Evolutionary conservation across 345 rosid genomes (phyloP).

Genomic region (Alliaria petiolata): DNA sequence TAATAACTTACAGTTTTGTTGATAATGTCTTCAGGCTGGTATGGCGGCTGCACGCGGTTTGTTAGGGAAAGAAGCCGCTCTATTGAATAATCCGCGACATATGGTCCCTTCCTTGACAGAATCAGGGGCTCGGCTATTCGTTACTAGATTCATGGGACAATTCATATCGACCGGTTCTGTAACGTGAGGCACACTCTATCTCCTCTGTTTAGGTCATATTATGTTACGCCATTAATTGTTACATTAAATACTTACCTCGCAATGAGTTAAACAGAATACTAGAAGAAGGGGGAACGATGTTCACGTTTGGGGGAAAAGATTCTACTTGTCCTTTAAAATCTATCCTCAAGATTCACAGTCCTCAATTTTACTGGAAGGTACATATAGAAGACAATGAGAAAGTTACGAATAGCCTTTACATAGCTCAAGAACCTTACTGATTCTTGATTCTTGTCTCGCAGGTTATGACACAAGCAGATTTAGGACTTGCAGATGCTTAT

Average conservation of each 20-base stretch:
- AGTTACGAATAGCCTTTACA: background rate
- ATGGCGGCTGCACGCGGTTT: constrained; percentile 62
- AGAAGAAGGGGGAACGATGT: constrained; percentile 91
- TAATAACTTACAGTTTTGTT: background rate
- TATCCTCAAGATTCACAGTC: constrained; percentile 64
- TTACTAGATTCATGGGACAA: constrained; percentile 67
- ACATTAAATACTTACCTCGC: background rate
- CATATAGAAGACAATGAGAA: background rate
- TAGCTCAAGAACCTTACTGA: background rate
- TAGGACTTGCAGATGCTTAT: constrained; percentile 89
- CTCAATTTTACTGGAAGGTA: constrained; percentile 96
- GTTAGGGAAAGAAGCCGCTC: constrained; percentile 44
- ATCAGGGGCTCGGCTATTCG: constrained; percentile 69
- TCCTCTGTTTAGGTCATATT: background rate
- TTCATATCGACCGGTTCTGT: constrained; percentile 63
- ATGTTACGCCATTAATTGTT: background rate
- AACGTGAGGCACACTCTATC: constrained; percentile 47
- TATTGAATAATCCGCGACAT: constrained; percentile 60
- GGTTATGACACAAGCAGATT: constrained; percentile 91
- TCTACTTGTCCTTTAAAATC: constrained; percentile 43
- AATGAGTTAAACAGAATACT: constrained; percentile 41
- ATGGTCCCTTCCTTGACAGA: constrained; percentile 79
- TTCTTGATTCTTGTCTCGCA: constrained; percentile 18
- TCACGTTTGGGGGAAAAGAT: constrained; percentile 56
- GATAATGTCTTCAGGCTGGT: constrained; percentile 54